These are phyloP conservation scores for Thymus quinquecostatus DNA, from an alignment of 257 asterid genomes.

Conservation along the genomic window DNA sequence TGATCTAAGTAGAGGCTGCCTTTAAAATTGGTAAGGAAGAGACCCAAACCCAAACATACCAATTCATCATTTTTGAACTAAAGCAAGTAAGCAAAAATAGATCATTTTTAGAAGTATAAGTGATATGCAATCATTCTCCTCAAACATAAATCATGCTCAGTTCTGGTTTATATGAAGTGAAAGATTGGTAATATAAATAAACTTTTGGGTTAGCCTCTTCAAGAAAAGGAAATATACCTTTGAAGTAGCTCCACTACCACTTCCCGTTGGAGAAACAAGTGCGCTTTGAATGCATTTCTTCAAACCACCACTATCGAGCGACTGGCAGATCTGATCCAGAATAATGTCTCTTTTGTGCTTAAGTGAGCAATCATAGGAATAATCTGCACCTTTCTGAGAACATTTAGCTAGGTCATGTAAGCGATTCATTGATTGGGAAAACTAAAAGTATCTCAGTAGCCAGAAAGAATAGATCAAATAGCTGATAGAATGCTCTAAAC, in stretches of 20 bases:
- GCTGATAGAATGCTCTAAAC: background rate
- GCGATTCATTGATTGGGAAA: slow-evolving; percentile 44
- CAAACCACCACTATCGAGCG: slow-evolving; percentile 57
- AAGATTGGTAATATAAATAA: background rate
- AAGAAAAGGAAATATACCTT: slow-evolving; percentile 47
- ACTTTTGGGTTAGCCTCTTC: slow-evolving; percentile 28
- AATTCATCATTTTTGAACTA: background rate
- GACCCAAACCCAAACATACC: background rate
- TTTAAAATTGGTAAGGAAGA: background rate
- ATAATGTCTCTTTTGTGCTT: slow-evolving; percentile 55
- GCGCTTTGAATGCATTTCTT: slow-evolving; percentile 51
- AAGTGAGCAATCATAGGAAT: slow-evolving; percentile 39
- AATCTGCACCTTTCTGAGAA: slow-evolving; percentile 40
- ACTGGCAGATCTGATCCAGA: slow-evolving; percentile 60
- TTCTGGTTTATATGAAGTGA: background rate
- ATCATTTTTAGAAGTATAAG: slow-evolving; percentile 3
- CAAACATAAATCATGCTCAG: background rate
- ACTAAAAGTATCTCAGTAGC: slow-evolving; percentile 21
- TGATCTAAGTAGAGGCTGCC: background rate
- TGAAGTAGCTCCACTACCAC: slow-evolving; percentile 42
- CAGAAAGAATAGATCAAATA: slow-evolving; percentile 21
- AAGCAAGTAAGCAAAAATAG: background rate
- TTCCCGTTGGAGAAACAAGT: slow-evolving; percentile 48
- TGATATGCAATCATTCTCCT: slow-evolving; percentile 5
- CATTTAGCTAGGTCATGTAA: slow-evolving; percentile 38